These are phyloP conservation scores for Penicillium sp. DNA, from an alignment of 2,329 filamentous ascomycete genomes.

Conservation along the genomic window DNA sequence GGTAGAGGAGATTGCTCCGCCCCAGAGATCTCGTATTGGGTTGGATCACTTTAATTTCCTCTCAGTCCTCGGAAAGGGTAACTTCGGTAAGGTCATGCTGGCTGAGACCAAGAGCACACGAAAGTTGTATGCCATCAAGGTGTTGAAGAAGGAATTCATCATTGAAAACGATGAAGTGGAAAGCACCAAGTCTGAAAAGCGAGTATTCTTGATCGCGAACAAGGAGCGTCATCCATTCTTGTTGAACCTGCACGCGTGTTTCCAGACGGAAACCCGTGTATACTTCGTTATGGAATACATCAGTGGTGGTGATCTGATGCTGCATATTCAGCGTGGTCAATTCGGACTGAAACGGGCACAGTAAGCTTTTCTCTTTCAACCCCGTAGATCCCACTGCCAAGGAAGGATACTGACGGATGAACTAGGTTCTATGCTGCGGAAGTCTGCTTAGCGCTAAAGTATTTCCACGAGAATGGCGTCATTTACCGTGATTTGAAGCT, in stretches of 20 bases:
- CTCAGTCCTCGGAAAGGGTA: conserved; percentile 95
- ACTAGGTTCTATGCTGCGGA: conserved; percentile 91
- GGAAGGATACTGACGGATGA: not conserved
- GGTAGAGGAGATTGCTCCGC: conserved; percentile 29
- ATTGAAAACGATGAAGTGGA: conserved; percentile 99
- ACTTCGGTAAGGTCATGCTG: conserved; percentile 99
- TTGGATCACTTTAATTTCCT: conserved; percentile 99
- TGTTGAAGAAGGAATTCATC: conserved; percentile 99
- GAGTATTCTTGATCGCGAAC: conserved; percentile 95
- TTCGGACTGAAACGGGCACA: conserved; percentile 95
- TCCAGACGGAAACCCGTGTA: conserved; percentile 96
- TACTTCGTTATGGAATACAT: conserved; percentile 99
- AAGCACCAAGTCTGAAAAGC: conserved; percentile 94
- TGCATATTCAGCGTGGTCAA: conserved; percentile 95
- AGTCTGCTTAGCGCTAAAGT: conserved; percentile 94
- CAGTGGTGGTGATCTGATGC: conserved; percentile 96
- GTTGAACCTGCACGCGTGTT: conserved; percentile 92
- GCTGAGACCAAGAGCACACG: conserved; percentile 92
- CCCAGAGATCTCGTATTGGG: conserved; percentile 68
- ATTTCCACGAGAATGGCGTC: conserved; percentile 98
- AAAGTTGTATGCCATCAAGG: conserved; percentile 96
- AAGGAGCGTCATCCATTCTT: conserved; percentile 96
- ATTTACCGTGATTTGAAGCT: conserved; percentile 86
- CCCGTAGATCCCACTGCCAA: not conserved
- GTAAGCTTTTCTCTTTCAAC: conserved; percentile 53